Evolutionary conservation across 192 early-diverging fungal species (phyloP).

Genomic region (Rhizophagus clarus): DNA sequence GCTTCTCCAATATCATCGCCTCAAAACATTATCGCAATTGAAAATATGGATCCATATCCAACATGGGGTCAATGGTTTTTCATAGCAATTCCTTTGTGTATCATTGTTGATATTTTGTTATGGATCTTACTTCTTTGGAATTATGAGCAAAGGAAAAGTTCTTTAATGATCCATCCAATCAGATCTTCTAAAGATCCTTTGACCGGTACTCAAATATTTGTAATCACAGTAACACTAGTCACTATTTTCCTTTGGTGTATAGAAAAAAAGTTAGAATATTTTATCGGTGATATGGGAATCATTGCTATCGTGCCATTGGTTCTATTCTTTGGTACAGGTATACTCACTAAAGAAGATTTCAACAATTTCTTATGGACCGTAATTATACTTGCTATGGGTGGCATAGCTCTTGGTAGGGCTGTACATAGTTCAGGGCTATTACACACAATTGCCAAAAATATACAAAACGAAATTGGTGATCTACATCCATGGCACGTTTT

Average conservation of each 20-base stretch:
- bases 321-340: conserved; percentile 86
- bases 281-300: conserved; percentile 95
- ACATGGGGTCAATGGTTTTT: conserved; percentile 92
- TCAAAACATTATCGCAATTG: conserved; percentile 97
- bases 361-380: conserved; percentile 96
- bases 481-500: conserved; percentile 73
- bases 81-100: conserved; percentile 83
- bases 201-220: conserved; percentile 72
- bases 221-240: conserved; percentile 66
- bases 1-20: conserved; percentile 95
- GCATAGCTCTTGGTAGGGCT: conserved; percentile 89
- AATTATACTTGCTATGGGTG: conserved; percentile 91
- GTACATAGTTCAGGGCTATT: conserved; percentile 88
- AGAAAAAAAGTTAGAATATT: conserved; percentile 67
- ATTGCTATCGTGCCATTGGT: conserved; percentile 92
- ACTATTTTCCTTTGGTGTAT: conserved; percentile 93
- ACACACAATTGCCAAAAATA: conserved; percentile 68
- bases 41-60: conserved; percentile 86
- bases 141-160: conserved; percentile 75
- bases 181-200: conserved; percentile 60
- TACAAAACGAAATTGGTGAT: conserved; percentile 66
- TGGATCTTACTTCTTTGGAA: conserved; percentile 81
- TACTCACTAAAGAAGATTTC: conserved; percentile 95
- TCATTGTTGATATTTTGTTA: conserved; percentile 76
- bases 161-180: conserved; percentile 59